Evolutionary conservation across 306 rosid species (phyloP).

Genomic region (Dicorynia guianensis): DNA sequence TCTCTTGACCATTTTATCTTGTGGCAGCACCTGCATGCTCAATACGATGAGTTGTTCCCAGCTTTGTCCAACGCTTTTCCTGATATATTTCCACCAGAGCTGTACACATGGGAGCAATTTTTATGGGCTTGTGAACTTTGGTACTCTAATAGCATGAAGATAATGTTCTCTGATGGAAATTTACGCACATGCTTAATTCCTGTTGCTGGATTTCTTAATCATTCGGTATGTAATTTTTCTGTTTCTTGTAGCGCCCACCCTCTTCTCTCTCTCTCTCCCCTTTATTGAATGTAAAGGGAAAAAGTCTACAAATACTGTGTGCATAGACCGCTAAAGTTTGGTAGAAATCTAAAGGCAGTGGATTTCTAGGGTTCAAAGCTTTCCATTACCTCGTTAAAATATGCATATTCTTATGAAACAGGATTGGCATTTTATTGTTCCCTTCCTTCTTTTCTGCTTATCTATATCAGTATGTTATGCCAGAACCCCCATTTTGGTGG

Average conservation of each 20-base stretch:
- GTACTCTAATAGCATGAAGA: slow-evolving; percentile 92
- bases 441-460: slow-evolving; percentile 11
- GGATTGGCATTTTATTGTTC: slow-evolving; percentile 17
- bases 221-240: slow-evolving; percentile 69
- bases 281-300: slow-evolving; percentile 21
- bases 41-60: slow-evolving; percentile 74
- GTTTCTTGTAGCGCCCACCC: too few species aligned
- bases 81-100: slow-evolving; percentile 69
- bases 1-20: slow-evolving; percentile 33
- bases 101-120: slow-evolving; percentile 84
- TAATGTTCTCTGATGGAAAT: slow-evolving; percentile 79
- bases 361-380: slow-evolving; percentile 30
- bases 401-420: slow-evolving; percentile 32
- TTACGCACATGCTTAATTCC: slow-evolving; percentile 88
- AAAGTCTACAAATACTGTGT: slow-evolving; percentile 24
- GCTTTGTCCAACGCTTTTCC: slow-evolving; percentile 66
- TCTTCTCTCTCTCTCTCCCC: slow-evolving; percentile 4
- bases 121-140: slow-evolving; percentile 99
- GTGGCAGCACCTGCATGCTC: slow-evolving; percentile 77
- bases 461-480: neutral
- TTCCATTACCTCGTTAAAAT: neutral
- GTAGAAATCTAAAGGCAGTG: slow-evolving; percentile 19
- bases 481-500: too few species aligned
- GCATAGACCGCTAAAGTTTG: slow-evolving; percentile 25
- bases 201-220: slow-evolving; percentile 87